Evolutionary conservation across 768 basidiomycete genomes (phyloP).

Genomic region (Amanita muscaria): DNA sequence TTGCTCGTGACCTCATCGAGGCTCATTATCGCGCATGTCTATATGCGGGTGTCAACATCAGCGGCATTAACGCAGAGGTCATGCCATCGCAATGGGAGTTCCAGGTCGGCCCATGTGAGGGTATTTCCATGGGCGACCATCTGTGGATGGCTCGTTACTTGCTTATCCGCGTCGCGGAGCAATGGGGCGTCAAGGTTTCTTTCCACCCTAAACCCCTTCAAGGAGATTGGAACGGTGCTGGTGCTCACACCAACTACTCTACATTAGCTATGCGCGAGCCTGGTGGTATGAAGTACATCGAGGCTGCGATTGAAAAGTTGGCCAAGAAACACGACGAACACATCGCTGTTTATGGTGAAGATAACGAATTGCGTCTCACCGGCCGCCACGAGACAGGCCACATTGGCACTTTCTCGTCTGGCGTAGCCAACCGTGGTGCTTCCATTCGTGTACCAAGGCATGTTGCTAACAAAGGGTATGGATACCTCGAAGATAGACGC

Average conservation of each 20-base stretch:
- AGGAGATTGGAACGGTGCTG: conserved; percentile 99
- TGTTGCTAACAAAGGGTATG: conserved; percentile 86
- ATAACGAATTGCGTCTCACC: conserved; percentile 93
- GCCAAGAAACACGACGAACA: conserved; percentile 87
- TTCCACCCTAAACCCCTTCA: conserved; percentile 98
- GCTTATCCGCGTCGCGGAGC: conserved; percentile 91
- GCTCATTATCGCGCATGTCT: conserved; percentile 98
- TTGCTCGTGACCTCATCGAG: conserved; percentile 97
- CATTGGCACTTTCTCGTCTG: conserved; percentile 84
- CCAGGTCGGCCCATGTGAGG: conserved; percentile 98
- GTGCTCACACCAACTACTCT: conserved; percentile 97
- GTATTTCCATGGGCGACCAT: conserved; percentile 98
- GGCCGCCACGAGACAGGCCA: conserved; percentile 97
- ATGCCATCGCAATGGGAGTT: conserved; percentile 99
- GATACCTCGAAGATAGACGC: conserved; percentile 94
- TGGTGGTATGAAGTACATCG: conserved; percentile 88
- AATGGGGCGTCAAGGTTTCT: conserved; percentile 95
- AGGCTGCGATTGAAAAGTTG: conserved; percentile 90
- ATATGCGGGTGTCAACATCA: conserved; percentile 93
- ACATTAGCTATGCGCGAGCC: conserved; percentile 91
- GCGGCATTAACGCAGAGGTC: conserved; percentile 98
- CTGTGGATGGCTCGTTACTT: conserved; percentile 99
- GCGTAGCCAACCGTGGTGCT: conserved; percentile 96
- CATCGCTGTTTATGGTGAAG: conserved; percentile 96
- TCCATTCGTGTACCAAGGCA: conserved; percentile 94